A percentile compares a stretch with the other conserved stretches of the same genome.
These are phyloP conservation scores for Chloris gayana DNA, from an alignment of 176 grass and related monocot genomes.

Conservation along the genomic window DNA sequence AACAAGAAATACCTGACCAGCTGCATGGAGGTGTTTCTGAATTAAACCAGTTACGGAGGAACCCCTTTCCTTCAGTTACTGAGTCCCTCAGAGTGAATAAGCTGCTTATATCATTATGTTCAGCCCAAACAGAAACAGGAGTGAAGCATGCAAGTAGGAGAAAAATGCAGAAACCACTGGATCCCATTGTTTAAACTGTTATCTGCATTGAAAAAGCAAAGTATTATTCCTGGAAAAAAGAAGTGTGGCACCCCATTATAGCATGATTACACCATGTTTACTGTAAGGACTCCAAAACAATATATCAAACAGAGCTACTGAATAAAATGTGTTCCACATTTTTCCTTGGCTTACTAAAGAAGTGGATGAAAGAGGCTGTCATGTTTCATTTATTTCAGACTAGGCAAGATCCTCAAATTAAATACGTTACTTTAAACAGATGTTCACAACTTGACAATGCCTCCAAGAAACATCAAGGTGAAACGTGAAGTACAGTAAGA, in stretches of 20 bases:
- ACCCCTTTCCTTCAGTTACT: conserved; percentile 59
- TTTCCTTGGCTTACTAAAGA: conserved; percentile 10
- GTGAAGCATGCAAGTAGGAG: conserved; percentile 47
- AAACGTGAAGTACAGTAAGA: neutral
- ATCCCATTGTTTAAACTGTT: conserved; percentile 48
- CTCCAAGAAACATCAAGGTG: neutral
- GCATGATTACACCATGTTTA: conserved; percentile 3
- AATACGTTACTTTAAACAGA: conserved; percentile 17
- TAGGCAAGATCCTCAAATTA: conserved; percentile 11
- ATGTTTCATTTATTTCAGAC: conserved; percentile 18
- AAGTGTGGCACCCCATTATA: neutral
- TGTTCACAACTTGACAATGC: conserved; percentile 5
- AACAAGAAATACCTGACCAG: conserved; percentile 76
- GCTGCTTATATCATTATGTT: conserved; percentile 58
- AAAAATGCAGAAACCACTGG: conserved; percentile 43
- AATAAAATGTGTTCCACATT: neutral
- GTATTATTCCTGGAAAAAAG: neutral
- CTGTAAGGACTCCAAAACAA: neutral
- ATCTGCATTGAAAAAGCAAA: conserved; percentile 30
- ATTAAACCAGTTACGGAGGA: conserved; percentile 81
- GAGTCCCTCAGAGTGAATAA: conserved; percentile 63
- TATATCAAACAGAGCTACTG: neutral
- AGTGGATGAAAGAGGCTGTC: neutral
- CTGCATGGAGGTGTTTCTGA: conserved; percentile 72
- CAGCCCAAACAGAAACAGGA: conserved; percentile 30